A percentile compares a stretch with the other conserved stretches of the same genome.
These are phyloP conservation scores for Dictyostelium firmibasis DNA, from an alignment of 78 protist species.

Conservation along the genomic window DNA sequence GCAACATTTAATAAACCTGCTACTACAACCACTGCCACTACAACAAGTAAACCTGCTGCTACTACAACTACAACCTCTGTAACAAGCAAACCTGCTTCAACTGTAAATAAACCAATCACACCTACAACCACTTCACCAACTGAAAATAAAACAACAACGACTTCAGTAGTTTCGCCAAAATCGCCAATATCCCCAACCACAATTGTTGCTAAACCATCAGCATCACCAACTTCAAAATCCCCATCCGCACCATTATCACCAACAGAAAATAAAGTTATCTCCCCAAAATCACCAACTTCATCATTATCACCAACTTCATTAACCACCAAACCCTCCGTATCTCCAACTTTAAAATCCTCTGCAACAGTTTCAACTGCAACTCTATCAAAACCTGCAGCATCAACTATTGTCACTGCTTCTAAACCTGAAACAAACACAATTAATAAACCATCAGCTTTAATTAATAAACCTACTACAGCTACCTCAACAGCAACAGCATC, in stretches of 20 bases:
- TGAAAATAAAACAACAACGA: not conserved
- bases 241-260: not conserved
- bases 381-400: not conserved
- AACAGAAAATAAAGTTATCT: not conserved
- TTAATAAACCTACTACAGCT: not conserved
- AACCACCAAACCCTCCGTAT: not conserved
- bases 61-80: not conserved
- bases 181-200: not conserved
- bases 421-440: not conserved
- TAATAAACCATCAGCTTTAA: not conserved
- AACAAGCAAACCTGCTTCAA: not conserved
- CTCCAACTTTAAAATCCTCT: not conserved
- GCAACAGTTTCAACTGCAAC: not conserved
- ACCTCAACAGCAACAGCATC: not conserved
- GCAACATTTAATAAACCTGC: not conserved
- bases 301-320: not conserved
- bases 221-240: not conserved
- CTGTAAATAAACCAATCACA: not conserved
- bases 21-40: not conserved
- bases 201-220: not conserved
- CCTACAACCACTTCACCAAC: not conserved
- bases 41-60: not conserved
- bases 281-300: not conserved
- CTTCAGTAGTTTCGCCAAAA: not conserved
- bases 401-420: not conserved